phyloP scores from a whole-genome alignment of 192 early-diverging fungal species.

The Oehlia diaphana region DNA sequence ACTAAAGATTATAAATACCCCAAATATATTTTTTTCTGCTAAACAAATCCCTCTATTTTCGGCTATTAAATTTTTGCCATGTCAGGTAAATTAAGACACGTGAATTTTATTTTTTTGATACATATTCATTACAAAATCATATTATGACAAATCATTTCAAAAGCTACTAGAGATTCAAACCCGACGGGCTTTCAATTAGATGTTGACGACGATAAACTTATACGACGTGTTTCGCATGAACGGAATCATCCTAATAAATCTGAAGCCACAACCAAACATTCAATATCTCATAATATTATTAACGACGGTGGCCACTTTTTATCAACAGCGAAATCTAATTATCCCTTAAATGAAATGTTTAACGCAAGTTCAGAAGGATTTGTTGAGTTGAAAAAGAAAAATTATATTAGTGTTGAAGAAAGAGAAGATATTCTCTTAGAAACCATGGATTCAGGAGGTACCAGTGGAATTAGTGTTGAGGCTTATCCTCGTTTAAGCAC shows the following conservation, averaged over 20 bases:
- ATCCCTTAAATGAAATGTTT: not conserved
- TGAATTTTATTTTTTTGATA: not conserved
- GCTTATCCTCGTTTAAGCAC: conserved; percentile 18
- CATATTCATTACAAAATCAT: not conserved
- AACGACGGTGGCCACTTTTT: no score
- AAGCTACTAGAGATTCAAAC: not conserved
- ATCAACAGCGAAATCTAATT: not conserved
- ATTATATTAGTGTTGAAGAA: not conserved
- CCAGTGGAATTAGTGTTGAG: not conserved
- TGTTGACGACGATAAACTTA: not conserved
- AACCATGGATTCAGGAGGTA: not conserved
- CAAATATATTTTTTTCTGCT: no score
- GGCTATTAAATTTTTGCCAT: not conserved
- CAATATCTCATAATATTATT: not conserved
- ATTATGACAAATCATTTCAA: not conserved
- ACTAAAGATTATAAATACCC: no score
- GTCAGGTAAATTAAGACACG: not conserved
- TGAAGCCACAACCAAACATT: not conserved
- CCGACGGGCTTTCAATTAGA: not conserved
- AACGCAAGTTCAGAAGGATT: not conserved
- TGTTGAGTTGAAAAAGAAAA: not conserved
- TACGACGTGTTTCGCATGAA: not conserved
- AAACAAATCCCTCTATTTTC: no score
- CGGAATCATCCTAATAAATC: not conserved
- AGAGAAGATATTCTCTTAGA: conserved; percentile 29